These are phyloP conservation scores for Viola odorata DNA, from an alignment of 345 rosid genomes.

Conservation along the genomic window DNA sequence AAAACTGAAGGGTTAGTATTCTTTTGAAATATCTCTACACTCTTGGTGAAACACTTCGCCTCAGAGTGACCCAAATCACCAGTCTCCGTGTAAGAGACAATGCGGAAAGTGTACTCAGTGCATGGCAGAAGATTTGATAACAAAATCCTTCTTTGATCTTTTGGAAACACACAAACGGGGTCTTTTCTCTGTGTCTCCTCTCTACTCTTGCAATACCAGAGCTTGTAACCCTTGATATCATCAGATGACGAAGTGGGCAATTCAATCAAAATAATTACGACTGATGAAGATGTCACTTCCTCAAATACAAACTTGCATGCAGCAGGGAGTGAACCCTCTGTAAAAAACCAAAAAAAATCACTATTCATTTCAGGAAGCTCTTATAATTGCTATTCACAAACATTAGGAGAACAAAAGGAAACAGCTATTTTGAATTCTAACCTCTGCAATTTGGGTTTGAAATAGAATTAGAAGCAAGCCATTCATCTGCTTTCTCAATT, in stretches of 20 bases:
- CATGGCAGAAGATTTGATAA: constrained; percentile 83
- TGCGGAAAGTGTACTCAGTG: constrained; percentile 63
- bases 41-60: constrained; percentile 59
- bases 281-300: constrained; percentile 58
- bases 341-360: constrained; percentile 7
- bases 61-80: constrained; percentile 66
- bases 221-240: constrained; percentile 75
- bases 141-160: constrained; percentile 64
- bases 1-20: constrained; percentile 29
- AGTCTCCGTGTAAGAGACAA: constrained; percentile 50
- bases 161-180: constrained; percentile 49
- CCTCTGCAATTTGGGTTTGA: constrained; percentile 46
- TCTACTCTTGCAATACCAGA: constrained; percentile 76
- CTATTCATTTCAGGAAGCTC: constrained; percentile 11
- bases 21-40: constrained; percentile 55
- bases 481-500: constrained; percentile 58
- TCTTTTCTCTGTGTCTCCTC: constrained; percentile 57
- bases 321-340: constrained; percentile 60
- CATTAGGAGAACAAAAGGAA: background rate
- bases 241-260: constrained; percentile 34
- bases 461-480: constrained; percentile 37
- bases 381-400: constrained; percentile 3
- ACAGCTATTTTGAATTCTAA: constrained; percentile 20
- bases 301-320: constrained; percentile 85
- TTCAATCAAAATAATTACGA: constrained; percentile 61